Conservation (phyloP, 2,329 filamentous ascomycete genomes). For the Grosmannia serpens region DNA sequence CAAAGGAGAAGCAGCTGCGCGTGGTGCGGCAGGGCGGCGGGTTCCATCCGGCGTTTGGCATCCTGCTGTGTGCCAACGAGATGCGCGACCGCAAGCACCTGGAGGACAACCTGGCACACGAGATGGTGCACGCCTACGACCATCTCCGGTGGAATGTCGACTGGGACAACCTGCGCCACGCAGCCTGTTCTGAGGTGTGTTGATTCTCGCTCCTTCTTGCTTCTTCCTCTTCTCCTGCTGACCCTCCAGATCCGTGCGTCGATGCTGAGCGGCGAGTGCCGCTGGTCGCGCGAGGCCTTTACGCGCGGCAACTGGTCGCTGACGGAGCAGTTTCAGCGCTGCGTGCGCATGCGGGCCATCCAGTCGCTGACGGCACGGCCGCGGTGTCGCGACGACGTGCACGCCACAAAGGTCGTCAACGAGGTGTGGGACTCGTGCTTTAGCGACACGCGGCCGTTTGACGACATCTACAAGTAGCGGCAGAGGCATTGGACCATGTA, state of each 20-base stretch:
- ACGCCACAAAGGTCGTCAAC: slow-evolving; percentile 81
- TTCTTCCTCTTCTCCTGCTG: neutral
- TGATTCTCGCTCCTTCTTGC: neutral
- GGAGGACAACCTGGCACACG: slow-evolving; percentile 90
- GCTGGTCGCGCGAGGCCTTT: slow-evolving; percentile 79
- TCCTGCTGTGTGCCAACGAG: slow-evolving; percentile 87
- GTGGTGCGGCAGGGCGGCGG: slow-evolving; percentile 62
- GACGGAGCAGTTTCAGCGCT: slow-evolving; percentile 88
- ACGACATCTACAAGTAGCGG: slow-evolving; percentile 77
- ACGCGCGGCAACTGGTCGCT: slow-evolving; percentile 76
- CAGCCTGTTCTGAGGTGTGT: slow-evolving; percentile 81
- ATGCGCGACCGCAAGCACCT: slow-evolving; percentile 68
- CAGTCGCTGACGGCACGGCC: slow-evolving; percentile 69
- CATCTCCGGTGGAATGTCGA: slow-evolving; percentile 86
- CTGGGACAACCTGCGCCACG: slow-evolving; percentile 69
- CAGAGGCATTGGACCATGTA: neutral
- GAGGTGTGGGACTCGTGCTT: slow-evolving; percentile 99
- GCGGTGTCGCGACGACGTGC: slow-evolving; percentile 70
- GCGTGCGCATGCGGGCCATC: slow-evolving; percentile 71
- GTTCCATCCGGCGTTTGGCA: slow-evolving; percentile 77
- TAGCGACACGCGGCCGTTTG: slow-evolving; percentile 84
- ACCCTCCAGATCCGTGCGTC: slow-evolving; percentile 68
- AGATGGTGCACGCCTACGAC: slow-evolving; percentile 97
- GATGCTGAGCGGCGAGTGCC: slow-evolving; percentile 86
- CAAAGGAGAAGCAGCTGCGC: slow-evolving; percentile 17